Percentiles rank a stretch among this genome's conserved stretches.
Conservation (phyloP, 1,284 basidiomycete species). For the Sparassis latifolia region DNA sequence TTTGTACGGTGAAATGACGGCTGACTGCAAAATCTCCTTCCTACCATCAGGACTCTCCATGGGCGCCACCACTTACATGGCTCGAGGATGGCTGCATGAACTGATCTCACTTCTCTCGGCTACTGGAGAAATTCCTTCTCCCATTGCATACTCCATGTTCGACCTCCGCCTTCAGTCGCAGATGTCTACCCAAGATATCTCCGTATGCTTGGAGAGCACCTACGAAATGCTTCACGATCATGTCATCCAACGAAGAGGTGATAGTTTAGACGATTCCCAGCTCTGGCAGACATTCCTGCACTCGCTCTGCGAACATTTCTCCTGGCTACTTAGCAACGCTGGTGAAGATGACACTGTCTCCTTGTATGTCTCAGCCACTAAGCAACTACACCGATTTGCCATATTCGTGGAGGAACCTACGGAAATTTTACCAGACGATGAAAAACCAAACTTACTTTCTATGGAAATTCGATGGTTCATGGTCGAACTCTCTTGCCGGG, state of each 20-base stretch:
- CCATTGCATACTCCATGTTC: conserved; percentile 11
- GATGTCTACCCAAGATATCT: conserved; percentile 18
- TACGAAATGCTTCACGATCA: conserved; percentile 22
- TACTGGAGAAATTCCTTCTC: conserved; percentile 2
- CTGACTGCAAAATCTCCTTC: conserved; percentile 44
- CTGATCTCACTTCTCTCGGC: conserved; percentile 35
- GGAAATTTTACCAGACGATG: conserved; percentile 17
- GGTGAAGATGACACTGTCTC: conserved; percentile 10
- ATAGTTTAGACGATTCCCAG: conserved; percentile 24
- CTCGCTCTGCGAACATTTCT: conserved; percentile 18
- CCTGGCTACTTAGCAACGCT: conserved; percentile 18
- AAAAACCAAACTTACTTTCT: conserved; percentile 33
- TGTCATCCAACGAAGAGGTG: conserved; percentile 31
- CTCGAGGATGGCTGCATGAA: conserved; percentile 50
- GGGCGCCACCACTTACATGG: conserved; percentile 41
- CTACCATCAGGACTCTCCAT: conserved; percentile 48
- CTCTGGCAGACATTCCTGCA: conserved; percentile 21
- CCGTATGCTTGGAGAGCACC: conserved; percentile 12
- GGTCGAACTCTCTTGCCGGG: conserved; percentile 49
- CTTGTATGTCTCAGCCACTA: conserved; percentile 29
- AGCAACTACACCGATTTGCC: conserved; percentile 35
- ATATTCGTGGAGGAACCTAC: conserved; percentile 15
- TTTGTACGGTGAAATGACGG: conserved; percentile 21
- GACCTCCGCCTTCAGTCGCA: conserved; percentile 13
- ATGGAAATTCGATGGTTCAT: conserved; percentile 50